Evolutionary conservation across 2,329 filamentous ascomycete species (phyloP).

Genomic region (Fusarium papillatum): DNA sequence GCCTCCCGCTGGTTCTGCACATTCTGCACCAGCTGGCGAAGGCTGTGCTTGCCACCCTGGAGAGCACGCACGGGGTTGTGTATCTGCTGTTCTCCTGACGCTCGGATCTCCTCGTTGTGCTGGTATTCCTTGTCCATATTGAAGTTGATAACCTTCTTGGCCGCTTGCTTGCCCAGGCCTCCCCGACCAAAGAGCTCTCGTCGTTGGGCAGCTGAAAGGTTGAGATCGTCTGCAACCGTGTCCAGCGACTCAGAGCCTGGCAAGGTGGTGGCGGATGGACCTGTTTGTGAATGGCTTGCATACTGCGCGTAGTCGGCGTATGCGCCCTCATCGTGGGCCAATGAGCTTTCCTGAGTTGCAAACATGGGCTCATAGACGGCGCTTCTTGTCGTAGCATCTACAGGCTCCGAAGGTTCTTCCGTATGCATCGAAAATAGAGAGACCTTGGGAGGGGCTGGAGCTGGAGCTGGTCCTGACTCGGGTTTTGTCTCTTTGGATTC

Average conservation of each 20-base stretch:
- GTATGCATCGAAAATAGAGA: conserved; percentile 78
- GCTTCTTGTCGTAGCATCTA: conserved; percentile 30
- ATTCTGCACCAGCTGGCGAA: conserved; percentile 89
- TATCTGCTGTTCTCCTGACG: conserved; percentile 76
- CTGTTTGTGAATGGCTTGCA: conserved; percentile 45
- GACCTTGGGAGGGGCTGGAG: conserved; percentile 56
- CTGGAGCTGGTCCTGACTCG: conserved; percentile 23
- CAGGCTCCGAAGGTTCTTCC: conserved; percentile 51
- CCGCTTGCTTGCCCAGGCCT: conserved; percentile 52
- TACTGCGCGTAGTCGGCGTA: conserved; percentile 51
- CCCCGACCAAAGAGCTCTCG: conserved; percentile 88
- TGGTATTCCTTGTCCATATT: conserved; percentile 91
- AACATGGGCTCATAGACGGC: conserved; percentile 68
- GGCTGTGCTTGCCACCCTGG: conserved; percentile 85
- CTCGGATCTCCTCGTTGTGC: conserved; percentile 83
- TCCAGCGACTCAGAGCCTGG: conserved; percentile 70
- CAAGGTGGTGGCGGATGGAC: conserved; percentile 46
- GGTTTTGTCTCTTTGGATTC: conserved; percentile 35
- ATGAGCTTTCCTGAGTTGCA: conserved; percentile 45
- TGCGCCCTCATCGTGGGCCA: conserved; percentile 34
- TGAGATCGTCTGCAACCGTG: conserved; percentile 81
- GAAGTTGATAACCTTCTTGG: conserved; percentile 83
- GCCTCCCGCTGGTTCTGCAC: conserved; percentile 88
- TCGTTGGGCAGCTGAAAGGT: conserved; percentile 81
- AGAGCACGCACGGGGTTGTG: conserved; percentile 90